Percentiles rank a stretch among this genome's conserved stretches.
Evolutionary conservation across 495 filamentous ascomycete genomes (phyloP).

Genomic region (Hamigera avellanea): DNA sequence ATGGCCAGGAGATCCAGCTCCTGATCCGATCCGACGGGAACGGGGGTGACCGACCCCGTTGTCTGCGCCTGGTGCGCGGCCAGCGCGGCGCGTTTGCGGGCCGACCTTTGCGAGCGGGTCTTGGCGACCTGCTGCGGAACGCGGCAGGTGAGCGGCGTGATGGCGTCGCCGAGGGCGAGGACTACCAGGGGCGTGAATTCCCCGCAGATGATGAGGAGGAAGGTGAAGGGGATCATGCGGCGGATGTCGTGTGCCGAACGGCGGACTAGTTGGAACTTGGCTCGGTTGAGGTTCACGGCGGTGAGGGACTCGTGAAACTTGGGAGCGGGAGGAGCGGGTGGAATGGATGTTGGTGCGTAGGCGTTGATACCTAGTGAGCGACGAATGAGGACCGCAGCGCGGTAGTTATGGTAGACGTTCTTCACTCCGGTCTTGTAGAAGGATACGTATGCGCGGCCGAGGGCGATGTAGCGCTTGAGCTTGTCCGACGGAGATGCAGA

Average conservation of each 20-base stretch:
- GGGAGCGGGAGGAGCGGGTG: slow-evolving; percentile 6
- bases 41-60: slow-evolving; percentile 6
- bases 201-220: slow-evolving; percentile 65
- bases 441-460: slow-evolving; percentile 36
- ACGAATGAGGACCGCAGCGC: slow-evolving; percentile 22
- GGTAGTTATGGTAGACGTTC: slow-evolving; percentile 50
- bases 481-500: slow-evolving; percentile 17
- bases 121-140: slow-evolving; percentile 60
- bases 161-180: slow-evolving; percentile 47
- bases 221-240: slow-evolving; percentile 61
- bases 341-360: slow-evolving; percentile 24
- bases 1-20: slow-evolving; percentile 17
- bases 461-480: slow-evolving; percentile 22
- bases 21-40: slow-evolving; percentile 8
- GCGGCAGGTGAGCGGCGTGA: slow-evolving; percentile 70
- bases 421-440: slow-evolving; percentile 86
- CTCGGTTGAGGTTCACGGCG: slow-evolving; percentile 31
- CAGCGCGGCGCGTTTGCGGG: slow-evolving; percentile 22
- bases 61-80: slow-evolving; percentile 6
- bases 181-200: slow-evolving; percentile 76
- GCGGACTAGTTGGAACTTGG: slow-evolving; percentile 54
- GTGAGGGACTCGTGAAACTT: slow-evolving; percentile 15
- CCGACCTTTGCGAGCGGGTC: slow-evolving; percentile 38
- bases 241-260: slow-evolving; percentile 55
- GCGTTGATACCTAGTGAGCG: slow-evolving; percentile 15